Evolutionary conservation across 768 basidiomycete genomes (phyloP), one percentile per base, ranked within the genome.

Genomic region (Collybia sp.): DNA sequence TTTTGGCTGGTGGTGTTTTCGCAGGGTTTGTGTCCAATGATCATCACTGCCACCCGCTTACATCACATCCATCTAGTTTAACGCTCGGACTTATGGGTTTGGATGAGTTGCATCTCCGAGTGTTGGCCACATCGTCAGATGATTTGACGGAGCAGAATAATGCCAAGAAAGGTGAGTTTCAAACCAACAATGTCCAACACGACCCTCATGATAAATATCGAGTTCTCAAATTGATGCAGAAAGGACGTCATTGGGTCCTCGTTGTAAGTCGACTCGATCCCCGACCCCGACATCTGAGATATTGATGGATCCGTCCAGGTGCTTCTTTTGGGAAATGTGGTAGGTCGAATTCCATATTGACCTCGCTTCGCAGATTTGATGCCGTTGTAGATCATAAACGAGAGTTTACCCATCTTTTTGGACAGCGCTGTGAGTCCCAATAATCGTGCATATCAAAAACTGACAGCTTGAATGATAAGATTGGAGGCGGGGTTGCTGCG

Each of bases 1-100:
- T 98, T 6, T 65, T 98, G 1, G 69, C 80, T 0, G 94, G 94
- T 2, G 94, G 94, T 43, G 84, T 93, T 4, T 96, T 98, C 60
- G 90, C 94, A 11, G 94, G 94, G 93, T 88, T 47, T 42, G 80
- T 66, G 3, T 8, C 8, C 25, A 25, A 25, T 25, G 25, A 25
- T 25, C 8, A 8, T 25, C 25, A 8, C 25, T 25, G 15, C 40
- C 30, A 40, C 34, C 38, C 12, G 16, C 1, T 45, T 37, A 40
- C 4, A 33, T 36, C 19, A 41, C 5, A 12, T 16, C 30, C 32
- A 10, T 38, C 30, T 16, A 30, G 34, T 43, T 68, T 96, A 44
- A 96, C 93, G 0, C 80, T 96, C 20, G 93, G 91, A 1, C 71
- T 96, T 19, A 95, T 95, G 93, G 93, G 93, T 1, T 75, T 94